Evolutionary conservation across 1,139 yeast genomes (phyloP).

Genomic region (Diutina siamensis): DNA sequence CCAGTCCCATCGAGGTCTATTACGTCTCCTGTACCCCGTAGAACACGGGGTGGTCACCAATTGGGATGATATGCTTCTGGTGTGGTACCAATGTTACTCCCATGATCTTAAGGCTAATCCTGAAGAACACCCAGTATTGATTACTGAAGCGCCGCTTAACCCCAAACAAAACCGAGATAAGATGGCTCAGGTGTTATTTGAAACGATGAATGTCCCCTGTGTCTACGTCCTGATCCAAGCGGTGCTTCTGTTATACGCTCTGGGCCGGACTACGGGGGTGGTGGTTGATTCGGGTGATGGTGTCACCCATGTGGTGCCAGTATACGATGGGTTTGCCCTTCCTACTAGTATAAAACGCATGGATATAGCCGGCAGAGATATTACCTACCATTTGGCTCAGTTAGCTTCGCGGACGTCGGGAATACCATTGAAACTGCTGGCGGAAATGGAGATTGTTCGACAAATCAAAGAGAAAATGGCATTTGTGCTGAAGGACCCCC

Average conservation of each 20-base stretch:
- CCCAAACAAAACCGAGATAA: constrained; percentile 60
- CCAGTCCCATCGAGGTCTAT: constrained; percentile 63
- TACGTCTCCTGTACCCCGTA: constrained; percentile 61
- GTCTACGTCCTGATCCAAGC: constrained; percentile 77
- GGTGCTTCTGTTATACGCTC: constrained; percentile 72
- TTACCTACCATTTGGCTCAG: constrained; percentile 63
- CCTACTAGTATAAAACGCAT: constrained; percentile 63
- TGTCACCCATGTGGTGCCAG: constrained; percentile 79
- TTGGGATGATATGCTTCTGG: constrained; percentile 78
- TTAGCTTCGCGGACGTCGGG: constrained; percentile 59
- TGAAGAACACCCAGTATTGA: constrained; percentile 49
- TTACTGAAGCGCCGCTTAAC: constrained; percentile 86
- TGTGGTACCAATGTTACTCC: constrained; percentile 58
- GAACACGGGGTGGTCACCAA: constrained; percentile 71
- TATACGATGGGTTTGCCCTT: constrained; percentile 77
- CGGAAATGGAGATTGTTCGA: constrained; percentile 76
- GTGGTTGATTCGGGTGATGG: constrained; percentile 92
- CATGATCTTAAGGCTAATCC: constrained; percentile 43
- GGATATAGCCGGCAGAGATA: constrained; percentile 81
- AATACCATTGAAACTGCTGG: constrained; percentile 46
- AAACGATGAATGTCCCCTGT: constrained; percentile 79
- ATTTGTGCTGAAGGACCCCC: constrained; percentile 58
- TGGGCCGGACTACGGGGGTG: constrained; percentile 85
- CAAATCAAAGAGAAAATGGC: constrained; percentile 67
- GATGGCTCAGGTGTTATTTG: constrained; percentile 72